Conservation (phyloP, 169 alveolate species). For the Plasmodium knowlesi region DNA sequence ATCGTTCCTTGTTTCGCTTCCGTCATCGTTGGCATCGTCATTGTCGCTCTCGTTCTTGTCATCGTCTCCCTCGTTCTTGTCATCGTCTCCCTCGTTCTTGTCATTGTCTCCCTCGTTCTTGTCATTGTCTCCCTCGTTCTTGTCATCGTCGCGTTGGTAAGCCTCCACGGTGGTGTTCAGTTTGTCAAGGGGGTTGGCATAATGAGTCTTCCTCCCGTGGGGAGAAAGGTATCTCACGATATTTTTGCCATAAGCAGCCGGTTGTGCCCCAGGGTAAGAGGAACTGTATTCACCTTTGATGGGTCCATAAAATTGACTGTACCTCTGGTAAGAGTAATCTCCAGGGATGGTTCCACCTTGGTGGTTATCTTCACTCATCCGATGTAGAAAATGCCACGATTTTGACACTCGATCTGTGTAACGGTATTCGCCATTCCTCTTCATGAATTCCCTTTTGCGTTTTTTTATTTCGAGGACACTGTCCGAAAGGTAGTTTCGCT, state of each 20-base stretch:
- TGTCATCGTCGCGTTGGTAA: not conserved
- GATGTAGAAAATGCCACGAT: not conserved
- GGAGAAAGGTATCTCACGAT: not conserved
- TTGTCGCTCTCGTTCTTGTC: too few species aligned
- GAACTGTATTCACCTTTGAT: not conserved
- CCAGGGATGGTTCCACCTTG: not conserved
- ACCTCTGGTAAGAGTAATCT: not conserved
- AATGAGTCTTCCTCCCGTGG: not conserved
- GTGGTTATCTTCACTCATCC: not conserved
- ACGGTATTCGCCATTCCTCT: not conserved
- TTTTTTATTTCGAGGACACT: slow-evolving; percentile 22
- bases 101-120: too few species aligned
- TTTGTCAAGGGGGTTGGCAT: not conserved
- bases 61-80: too few species aligned
- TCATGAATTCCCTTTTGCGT: slow-evolving; percentile 23
- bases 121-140: too few species aligned
- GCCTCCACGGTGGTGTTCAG: not conserved
- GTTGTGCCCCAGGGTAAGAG: not conserved
- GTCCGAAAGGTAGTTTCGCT: slow-evolving; percentile 42
- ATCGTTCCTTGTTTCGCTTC: not conserved
- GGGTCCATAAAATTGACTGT: not conserved
- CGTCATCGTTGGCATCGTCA: not conserved
- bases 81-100: too few species aligned
- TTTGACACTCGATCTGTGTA: not conserved
- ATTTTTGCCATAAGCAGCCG: not conserved